phyloP scores from a whole-genome alignment of 176 grass and related monocot species.

The Oryza longistaminata region DNA sequence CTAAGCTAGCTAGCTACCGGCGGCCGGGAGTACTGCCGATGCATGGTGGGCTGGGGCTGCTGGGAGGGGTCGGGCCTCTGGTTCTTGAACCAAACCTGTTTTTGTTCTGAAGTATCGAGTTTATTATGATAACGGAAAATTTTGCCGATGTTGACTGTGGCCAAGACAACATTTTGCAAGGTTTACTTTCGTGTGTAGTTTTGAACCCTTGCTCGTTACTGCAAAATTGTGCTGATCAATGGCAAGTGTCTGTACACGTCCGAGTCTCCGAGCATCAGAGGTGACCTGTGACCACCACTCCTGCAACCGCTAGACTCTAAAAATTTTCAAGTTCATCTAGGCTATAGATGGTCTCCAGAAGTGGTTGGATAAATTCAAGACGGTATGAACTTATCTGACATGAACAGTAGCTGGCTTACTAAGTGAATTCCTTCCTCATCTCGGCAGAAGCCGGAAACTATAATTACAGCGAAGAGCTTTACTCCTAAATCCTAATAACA shows the following conservation, averaged over 20 bases:
- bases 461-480: constrained; percentile 23
- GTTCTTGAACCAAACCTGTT: neutral
- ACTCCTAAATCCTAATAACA: constrained; percentile 35
- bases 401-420: neutral
- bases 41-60: too few species aligned
- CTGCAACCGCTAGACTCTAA: too few species aligned
- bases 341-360: too few species aligned
- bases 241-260: neutral
- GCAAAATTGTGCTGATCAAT: neutral
- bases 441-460: neutral
- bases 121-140: neutral
- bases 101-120: neutral
- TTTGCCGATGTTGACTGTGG: neutral
- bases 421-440: neutral
- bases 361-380: neutral
- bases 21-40: too few species aligned
- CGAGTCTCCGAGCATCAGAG: neutral
- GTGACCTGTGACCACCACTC: too few species aligned
- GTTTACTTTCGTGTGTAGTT: neutral
- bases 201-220: neutral
- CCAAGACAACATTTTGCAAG: neutral
- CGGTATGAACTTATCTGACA: neutral
- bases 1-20: too few species aligned
- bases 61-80: too few species aligned
- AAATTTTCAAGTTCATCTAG: too few species aligned